Percentiles rank a stretch among this genome's conserved stretches.
phyloP scores from a whole-genome alignment of 352 stramenopile species.

The Peronospora destructor region DNA sequence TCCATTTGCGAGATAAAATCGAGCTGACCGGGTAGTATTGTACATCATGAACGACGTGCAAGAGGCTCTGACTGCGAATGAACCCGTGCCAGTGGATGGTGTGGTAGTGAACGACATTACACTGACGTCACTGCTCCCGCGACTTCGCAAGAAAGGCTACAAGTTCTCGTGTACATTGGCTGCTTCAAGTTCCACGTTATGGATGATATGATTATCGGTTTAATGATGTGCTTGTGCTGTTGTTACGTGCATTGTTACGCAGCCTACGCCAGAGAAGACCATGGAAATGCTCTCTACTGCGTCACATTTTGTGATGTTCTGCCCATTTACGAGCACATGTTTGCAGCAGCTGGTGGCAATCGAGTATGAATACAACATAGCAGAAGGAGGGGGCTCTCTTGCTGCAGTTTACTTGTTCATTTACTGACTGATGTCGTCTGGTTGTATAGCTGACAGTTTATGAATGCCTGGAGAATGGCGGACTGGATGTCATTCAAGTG shows the following conservation, averaged over 20 bases:
- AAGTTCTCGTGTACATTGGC: slow-evolving; percentile 51
- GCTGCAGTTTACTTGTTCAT: background rate
- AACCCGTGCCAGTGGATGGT: slow-evolving; percentile 6
- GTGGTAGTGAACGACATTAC: slow-evolving; percentile 13
- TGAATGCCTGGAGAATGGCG: slow-evolving; percentile 66
- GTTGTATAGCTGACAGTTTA: slow-evolving; percentile 57
- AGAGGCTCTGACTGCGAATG: background rate
- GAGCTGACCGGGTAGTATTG: background rate
- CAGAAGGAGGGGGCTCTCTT: background rate
- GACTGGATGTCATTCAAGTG: slow-evolving; percentile 71
- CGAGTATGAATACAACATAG: slow-evolving; percentile 29
- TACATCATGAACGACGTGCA: background rate
- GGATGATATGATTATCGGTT: background rate
- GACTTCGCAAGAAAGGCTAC: slow-evolving; percentile 53
- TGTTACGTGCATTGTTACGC: background rate
- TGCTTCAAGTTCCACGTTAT: background rate
- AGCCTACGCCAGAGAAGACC: slow-evolving; percentile 70
- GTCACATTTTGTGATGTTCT: slow-evolving; percentile 67
- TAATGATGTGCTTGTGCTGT: background rate
- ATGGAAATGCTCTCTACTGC: slow-evolving; percentile 71
- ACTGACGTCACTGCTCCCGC: slow-evolving; percentile 32
- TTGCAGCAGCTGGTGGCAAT: slow-evolving; percentile 65
- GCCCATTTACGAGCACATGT: slow-evolving; percentile 61
- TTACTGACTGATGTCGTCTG: slow-evolving; percentile 1
- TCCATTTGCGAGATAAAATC: background rate